phyloP scores from a whole-genome alignment of 176 grass and related monocot species.

The Avena eriantha region DNA sequence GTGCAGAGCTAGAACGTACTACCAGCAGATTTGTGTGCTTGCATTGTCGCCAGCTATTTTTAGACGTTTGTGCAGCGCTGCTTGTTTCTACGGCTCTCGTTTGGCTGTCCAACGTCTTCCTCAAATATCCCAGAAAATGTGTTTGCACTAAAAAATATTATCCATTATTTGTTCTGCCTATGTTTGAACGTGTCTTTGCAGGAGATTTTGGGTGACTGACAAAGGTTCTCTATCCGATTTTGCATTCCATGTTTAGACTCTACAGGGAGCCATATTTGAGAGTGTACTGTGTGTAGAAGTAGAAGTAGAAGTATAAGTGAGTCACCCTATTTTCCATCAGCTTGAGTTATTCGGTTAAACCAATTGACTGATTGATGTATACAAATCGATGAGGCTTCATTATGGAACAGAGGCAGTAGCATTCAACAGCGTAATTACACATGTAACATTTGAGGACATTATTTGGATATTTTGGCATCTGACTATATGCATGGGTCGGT shows the following conservation, averaged over 20 bases:
- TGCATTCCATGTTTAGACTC: no score
- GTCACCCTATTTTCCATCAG: no score
- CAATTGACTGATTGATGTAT: neutral
- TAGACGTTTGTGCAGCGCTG: constrained; percentile 11
- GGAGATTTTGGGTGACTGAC: neutral
- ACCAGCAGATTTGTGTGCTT: constrained; percentile 34
- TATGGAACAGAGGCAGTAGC: no score
- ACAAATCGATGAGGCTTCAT: neutral
- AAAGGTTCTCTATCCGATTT: no score
- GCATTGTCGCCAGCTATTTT: constrained; percentile 35
- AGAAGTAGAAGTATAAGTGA: no score
- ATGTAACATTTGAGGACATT: neutral
- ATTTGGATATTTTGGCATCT: neutral
- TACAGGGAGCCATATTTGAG: neutral
- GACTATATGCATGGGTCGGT: neutral
- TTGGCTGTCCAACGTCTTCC: constrained; percentile 11
- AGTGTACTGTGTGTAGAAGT: no score
- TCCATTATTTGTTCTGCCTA: constrained; percentile 1
- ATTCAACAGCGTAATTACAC: neutral
- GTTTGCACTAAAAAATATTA: neutral
- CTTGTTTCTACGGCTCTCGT: constrained; percentile 48
- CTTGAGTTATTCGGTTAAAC: neutral
- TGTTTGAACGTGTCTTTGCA: neutral
- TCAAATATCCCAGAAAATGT: neutral
- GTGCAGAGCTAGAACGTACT: constrained; percentile 26